Conservation (phyloP, 495 filamentous ascomycete genomes). For the Annulohypoxylon stygium region DNA sequence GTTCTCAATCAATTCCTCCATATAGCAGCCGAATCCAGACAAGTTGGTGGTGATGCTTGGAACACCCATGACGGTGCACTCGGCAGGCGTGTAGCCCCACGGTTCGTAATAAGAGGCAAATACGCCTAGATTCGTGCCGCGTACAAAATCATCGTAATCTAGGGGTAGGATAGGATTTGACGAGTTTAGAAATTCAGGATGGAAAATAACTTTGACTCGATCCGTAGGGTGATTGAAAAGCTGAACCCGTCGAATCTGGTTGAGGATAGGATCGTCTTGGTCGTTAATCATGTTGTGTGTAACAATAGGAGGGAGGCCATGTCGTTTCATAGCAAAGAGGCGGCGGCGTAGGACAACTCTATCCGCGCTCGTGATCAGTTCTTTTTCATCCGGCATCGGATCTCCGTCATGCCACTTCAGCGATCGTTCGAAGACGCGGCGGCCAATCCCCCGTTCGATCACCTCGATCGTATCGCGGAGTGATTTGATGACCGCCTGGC, state of each 20-base stretch:
- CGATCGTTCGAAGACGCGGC: slow-evolving; percentile 92
- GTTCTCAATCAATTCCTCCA: slow-evolving; percentile 99
- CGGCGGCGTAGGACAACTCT: slow-evolving; percentile 92
- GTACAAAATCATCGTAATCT: slow-evolving; percentile 98
- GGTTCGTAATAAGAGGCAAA: slow-evolving; percentile 99
- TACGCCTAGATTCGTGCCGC: slow-evolving; percentile 93
- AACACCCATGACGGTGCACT: slow-evolving; percentile 99
- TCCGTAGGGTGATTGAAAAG: slow-evolving; percentile 96
- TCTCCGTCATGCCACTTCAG: slow-evolving; percentile 95
- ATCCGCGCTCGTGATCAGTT: slow-evolving; percentile 90
- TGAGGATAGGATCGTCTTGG: slow-evolving; percentile 90
- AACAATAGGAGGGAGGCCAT: slow-evolving; percentile 90
- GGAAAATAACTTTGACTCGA: slow-evolving; percentile 97
- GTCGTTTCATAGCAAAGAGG: slow-evolving; percentile 95
- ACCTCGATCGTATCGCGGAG: slow-evolving; percentile 90
- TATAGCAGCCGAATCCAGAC: slow-evolving; percentile 98
- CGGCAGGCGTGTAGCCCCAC: slow-evolving; percentile 98
- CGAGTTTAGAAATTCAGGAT: slow-evolving; percentile 96
- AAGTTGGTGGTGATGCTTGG: slow-evolving; percentile 98
- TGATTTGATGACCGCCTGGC: slow-evolving; percentile 97
- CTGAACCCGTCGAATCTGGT: slow-evolving; percentile 95
- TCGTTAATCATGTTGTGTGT: slow-evolving; percentile 99
- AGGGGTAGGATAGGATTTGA: slow-evolving; percentile 94
- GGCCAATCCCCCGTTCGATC: slow-evolving; percentile 90
- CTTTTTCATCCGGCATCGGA: slow-evolving; percentile 93